Percentiles rank a stretch among this genome's conserved stretches.
Evolutionary conservation across 371 early-diverging fungal species (phyloP).

Genomic region (Cokeromyces recurvatus): DNA sequence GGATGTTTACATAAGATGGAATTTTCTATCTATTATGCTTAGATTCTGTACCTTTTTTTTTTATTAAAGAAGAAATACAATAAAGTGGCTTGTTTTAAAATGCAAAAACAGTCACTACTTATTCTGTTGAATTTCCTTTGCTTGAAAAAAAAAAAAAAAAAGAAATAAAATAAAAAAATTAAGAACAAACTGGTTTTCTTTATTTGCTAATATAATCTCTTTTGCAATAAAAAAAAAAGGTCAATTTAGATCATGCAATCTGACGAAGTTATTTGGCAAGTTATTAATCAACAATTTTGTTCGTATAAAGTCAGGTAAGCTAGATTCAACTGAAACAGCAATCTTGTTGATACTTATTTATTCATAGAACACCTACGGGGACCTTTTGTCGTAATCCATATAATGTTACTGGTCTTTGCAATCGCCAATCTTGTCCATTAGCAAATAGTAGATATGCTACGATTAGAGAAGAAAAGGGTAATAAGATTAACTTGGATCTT

Average conservation of each 20-base stretch:
- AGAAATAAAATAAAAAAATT: too few species aligned
- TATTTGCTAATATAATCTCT: too few species aligned
- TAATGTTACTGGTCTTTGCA: constrained; percentile 98
- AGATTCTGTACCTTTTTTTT: too few species aligned
- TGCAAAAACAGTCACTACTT: too few species aligned
- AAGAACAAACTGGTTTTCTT: too few species aligned
- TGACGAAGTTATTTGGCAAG: constrained; percentile 81
- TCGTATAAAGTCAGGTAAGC: constrained; percentile 91
- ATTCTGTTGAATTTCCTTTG: too few species aligned
- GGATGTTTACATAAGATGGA: too few species aligned
- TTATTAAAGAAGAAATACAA: too few species aligned
- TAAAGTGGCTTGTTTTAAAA: too few species aligned
- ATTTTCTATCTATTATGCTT: too few species aligned
- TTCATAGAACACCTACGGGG: constrained; percentile 70
- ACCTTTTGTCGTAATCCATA: constrained; percentile 97
- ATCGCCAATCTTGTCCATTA: constrained; percentile 95
- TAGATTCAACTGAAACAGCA: neutral
- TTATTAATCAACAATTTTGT: constrained; percentile 87
- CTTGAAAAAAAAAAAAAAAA: too few species aligned
- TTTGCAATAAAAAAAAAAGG: too few species aligned
- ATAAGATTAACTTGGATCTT: neutral
- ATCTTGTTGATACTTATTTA: neutral
- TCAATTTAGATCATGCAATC: constrained; percentile 20
- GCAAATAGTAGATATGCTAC: constrained; percentile 99
- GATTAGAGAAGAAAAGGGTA: constrained; percentile 87